phyloP scores from a whole-genome alignment of 83 land plant species.

The Isoetes engelmannii region DNA sequence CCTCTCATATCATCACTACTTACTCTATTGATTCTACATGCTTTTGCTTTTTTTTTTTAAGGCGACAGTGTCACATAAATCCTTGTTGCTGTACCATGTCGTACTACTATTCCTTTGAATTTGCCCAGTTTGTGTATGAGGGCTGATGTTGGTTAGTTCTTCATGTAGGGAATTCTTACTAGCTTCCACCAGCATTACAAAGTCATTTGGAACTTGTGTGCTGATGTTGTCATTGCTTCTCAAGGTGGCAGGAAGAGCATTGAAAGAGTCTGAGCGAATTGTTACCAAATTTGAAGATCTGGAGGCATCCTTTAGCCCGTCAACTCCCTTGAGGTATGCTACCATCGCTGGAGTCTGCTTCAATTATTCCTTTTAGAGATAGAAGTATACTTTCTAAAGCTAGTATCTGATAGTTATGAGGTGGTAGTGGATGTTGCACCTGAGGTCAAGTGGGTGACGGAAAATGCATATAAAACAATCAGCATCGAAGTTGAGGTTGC shows the following conservation, averaged over 20 bases:
- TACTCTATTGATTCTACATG: too few species aligned
- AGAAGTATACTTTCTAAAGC: neutral
- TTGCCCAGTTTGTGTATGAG: too few species aligned
- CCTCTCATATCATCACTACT: too few species aligned
- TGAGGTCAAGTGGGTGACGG: slow-evolving; percentile 67
- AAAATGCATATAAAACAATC: slow-evolving; percentile 59
- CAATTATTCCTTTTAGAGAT: neutral
- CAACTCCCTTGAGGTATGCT: slow-evolving; percentile 52
- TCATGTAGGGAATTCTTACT: too few species aligned
- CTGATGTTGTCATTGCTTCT: neutral
- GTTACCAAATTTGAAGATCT: slow-evolving; percentile 55
- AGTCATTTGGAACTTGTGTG: neutral
- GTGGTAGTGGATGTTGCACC: slow-evolving; percentile 83
- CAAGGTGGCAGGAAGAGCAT: slow-evolving; percentile 72
- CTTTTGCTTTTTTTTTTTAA: too few species aligned
- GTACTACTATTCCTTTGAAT: too few species aligned
- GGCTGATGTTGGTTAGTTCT: too few species aligned
- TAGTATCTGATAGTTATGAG: slow-evolving; percentile 54
- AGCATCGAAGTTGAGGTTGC: slow-evolving; percentile 51
- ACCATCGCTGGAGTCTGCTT: neutral
- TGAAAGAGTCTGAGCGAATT: slow-evolving; percentile 74
- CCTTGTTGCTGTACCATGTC: too few species aligned
- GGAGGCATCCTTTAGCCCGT: slow-evolving; percentile 46
- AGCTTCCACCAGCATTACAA: neutral
- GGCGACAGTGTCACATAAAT: too few species aligned